Evolutionary conservation across 495 filamentous ascomycete genomes (phyloP).

Genomic region (Letharia lupina): DNA sequence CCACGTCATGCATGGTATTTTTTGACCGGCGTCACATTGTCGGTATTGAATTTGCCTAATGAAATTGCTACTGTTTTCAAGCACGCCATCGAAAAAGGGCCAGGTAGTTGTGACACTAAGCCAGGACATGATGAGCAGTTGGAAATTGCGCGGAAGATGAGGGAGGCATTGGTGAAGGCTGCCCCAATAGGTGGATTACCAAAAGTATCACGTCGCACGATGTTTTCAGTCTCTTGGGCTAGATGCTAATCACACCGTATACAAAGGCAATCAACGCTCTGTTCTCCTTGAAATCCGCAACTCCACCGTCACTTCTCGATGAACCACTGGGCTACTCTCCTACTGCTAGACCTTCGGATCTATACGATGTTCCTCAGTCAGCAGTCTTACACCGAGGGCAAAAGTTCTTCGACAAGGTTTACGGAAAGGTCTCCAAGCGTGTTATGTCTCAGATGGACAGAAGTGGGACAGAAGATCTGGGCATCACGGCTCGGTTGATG

Average conservation of each 20-base stretch:
- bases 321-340: slow-evolving; percentile 35
- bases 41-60: slow-evolving; percentile 44
- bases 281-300: slow-evolving; percentile 39
- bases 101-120: slow-evolving; percentile 19
- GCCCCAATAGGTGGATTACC: slow-evolving; percentile 45
- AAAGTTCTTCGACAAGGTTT: slow-evolving; percentile 43
- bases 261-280: slow-evolving; percentile 46
- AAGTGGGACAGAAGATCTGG: slow-evolving; percentile 48
- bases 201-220: slow-evolving; percentile 32
- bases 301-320: slow-evolving; percentile 40
- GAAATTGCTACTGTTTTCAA: slow-evolving; percentile 43
- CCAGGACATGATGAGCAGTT: slow-evolving; percentile 35
- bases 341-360: slow-evolving; percentile 33
- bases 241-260: slow-evolving; percentile 12
- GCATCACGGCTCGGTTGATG: slow-evolving; percentile 41
- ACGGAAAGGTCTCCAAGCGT: slow-evolving; percentile 43
- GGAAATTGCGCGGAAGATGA: slow-evolving; percentile 39
- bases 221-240: background rate
- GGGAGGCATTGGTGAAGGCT: slow-evolving; percentile 47
- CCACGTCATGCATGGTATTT: slow-evolving; percentile 47
- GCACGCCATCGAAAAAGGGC: slow-evolving; percentile 31
- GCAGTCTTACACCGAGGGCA: slow-evolving; percentile 41
- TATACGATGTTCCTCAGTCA: slow-evolving; percentile 31
- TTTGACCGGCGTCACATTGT: slow-evolving; percentile 43
- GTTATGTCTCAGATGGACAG: slow-evolving; percentile 48